Percentiles rank a stretch among this genome's conserved stretches.
phyloP scores from a whole-genome alignment of 202 grass and related monocot species.

The Zoysia matrella region DNA sequence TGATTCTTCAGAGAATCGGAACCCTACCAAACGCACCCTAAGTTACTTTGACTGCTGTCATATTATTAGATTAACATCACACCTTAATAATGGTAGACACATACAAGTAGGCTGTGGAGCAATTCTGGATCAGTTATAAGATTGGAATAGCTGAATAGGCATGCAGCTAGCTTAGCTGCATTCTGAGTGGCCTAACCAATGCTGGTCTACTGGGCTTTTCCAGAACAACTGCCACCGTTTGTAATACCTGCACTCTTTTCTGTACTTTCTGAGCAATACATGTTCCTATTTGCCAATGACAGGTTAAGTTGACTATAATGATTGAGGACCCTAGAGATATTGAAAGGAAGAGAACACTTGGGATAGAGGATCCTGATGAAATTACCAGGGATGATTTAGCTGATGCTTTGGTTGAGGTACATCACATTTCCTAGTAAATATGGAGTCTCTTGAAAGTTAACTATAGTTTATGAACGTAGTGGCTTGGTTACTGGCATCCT shows the following conservation, averaged over 20 bases:
- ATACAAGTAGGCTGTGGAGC: neutral
- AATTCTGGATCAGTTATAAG: neutral
- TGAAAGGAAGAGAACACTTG: conserved; percentile 85
- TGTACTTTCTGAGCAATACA: neutral
- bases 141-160: no score
- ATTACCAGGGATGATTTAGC: conserved; percentile 86
- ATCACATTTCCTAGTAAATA: conserved; percentile 4
- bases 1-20: no score
- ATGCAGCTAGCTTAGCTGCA: neutral
- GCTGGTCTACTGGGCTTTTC: neutral
- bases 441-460: conserved; percentile 7
- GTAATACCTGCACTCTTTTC: neutral
- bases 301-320: conserved; percentile 96
- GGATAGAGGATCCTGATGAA: conserved; percentile 87
- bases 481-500: neutral
- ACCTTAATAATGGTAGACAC: neutral
- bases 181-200: neutral
- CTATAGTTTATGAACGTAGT: neutral
- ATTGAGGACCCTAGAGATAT: conserved; percentile 98
- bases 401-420: conserved; percentile 87
- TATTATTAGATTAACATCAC: neutral
- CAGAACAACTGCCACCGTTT: neutral
- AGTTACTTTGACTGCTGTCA: neutral
- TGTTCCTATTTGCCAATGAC: conserved; percentile 24
- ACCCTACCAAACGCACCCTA: no score